Percentiles rank a stretch among this genome's conserved stretches.
phyloP scores from a whole-genome alignment of 768 basidiomycete species.

The Termitomyces sp. region DNA sequence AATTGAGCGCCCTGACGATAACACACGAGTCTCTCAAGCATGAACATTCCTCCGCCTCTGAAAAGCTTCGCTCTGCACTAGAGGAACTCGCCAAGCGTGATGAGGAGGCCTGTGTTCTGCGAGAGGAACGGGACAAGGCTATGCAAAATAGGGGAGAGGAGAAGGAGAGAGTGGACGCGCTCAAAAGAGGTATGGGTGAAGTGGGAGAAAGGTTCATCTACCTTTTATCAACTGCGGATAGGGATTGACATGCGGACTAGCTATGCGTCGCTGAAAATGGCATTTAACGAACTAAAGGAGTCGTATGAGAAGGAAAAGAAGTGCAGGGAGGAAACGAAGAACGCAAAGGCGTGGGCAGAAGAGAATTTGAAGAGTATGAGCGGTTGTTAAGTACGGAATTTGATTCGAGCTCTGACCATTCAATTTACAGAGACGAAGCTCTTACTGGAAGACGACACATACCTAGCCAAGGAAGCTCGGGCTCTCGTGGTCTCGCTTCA shows the following conservation, averaged over 20 bases:
- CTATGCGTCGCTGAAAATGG: conserved; percentile 1
- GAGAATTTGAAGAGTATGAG: conserved; percentile 6
- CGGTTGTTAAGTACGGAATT: neutral
- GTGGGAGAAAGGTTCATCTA: conserved; percentile 7
- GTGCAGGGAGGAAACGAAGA: conserved; percentile 1
- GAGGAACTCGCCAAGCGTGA: neutral
- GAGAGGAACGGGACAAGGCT: neutral
- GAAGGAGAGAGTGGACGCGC: neutral
- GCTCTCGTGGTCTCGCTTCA: conserved; percentile 19
- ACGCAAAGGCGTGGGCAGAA: conserved; percentile 2
- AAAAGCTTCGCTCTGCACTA: conserved; percentile 3
- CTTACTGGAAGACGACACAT: conserved; percentile 17
- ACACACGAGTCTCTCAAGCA: conserved; percentile 8
- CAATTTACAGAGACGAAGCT: conserved; percentile 12
- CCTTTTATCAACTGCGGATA: neutral
- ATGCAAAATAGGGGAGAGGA: neutral
- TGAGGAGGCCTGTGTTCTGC: neutral
- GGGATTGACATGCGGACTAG: neutral
- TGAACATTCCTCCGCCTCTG: neutral
- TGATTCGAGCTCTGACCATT: neutral
- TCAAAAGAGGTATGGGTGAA: conserved; percentile 4
- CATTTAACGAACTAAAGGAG: conserved; percentile 4
- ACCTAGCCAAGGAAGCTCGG: conserved; percentile 19
- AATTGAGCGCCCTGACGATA: conserved; percentile 9
- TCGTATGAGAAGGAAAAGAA: conserved; percentile 2